Evolutionary conservation across 306 rosid genomes (phyloP), one percentile per base, ranked within the genome.

Genomic region (Sophora flavescens): DNA sequence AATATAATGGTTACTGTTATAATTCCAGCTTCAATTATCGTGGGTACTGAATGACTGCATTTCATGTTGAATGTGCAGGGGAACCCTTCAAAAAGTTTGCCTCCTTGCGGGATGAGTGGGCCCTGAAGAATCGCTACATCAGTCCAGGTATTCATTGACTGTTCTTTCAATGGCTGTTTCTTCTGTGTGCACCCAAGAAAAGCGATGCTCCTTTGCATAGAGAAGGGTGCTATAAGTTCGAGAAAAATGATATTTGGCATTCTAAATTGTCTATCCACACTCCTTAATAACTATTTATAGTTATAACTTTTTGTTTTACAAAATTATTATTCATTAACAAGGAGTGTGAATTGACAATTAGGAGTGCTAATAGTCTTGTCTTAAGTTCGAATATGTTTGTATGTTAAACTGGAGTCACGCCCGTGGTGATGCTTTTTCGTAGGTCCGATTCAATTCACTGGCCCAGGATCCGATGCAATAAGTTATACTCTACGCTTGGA

Each of bases 391-490:
- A 63, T 50, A 17, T 56, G 18, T 54, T 67, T 70, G n/a, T 5
- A 64, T 64, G 39, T 64, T 77, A 36, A 69, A 69, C 58, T 72
- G 77, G 38, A 53, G 22, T 35, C 72, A 63, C 52, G 3, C 42
- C 15, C 7, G 59, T 66, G 26, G 61, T 54, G 26, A 33, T 77
- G 30, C 13, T 60, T 68, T 73, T 42, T 17, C 74, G 73, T 86
- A 93, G 99, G 99, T 78, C 99, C 99, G 33, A 85, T 96, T 84
- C 99, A 96, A 76, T 96, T 96, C 78, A 78, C 74, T 22, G 99
- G 98, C 74, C 96, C 90, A 54, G 84, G 88, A 74, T 83, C 99
- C 2, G 80, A 88, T 76, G 86, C 94, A 65, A 64, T 88, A 47
- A 96, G 87, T 78, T 97, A 86, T 74, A 96, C 99, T 0, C 79